Evolutionary conservation across 75 land plant species (phyloP), one percentile per base, ranked within the genome.

Genomic region (Larix kaempferi): DNA sequence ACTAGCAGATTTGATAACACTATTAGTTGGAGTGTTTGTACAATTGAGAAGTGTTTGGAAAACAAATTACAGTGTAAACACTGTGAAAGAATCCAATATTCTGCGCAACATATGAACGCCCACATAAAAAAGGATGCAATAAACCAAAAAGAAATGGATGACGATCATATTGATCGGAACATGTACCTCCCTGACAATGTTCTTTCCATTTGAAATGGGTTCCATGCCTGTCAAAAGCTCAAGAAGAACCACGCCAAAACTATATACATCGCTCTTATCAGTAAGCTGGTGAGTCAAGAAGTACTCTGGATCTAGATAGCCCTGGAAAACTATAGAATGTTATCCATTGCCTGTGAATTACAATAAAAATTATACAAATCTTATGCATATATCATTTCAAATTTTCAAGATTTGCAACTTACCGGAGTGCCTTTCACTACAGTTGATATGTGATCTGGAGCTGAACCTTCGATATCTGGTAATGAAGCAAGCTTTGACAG

Each of bases 201-300:
- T 94, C 74, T 89, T 96, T 44, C 99, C 99, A 76, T 90, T 80
- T 10, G 81, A 79, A 29, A 94, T 96, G 21, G 99, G 91, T 1
- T 84, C 89, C 98, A 94, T 91, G 15, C 95, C 95, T 0, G 99
- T 96, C 61, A 96, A 77, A 56, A 96, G 88, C 79, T 96, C 98
- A 27, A 96, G 84, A 44, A 96, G 79, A 17, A 96, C 99, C 59
- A 96, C 90, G 17, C 99, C 98, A 74, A 96, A 93, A 80, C 99
- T 96, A 69, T 94, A 96, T 35, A 96, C 99, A 80, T 96, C 99
- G 82, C 99, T 95, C 84, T 95, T 95, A 76, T 95, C 99, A 3
- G 99, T 95, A 57, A 95, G 82, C 69, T 93, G 85, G 64, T 85
- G 92, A 1, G 96, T 95, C 37, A 90, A 76, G 63, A 93, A 90